Conservation (phyloP, 225 moss, liverwort and hornwort genomes). For the Rhytidiadelphus loreus region DNA sequence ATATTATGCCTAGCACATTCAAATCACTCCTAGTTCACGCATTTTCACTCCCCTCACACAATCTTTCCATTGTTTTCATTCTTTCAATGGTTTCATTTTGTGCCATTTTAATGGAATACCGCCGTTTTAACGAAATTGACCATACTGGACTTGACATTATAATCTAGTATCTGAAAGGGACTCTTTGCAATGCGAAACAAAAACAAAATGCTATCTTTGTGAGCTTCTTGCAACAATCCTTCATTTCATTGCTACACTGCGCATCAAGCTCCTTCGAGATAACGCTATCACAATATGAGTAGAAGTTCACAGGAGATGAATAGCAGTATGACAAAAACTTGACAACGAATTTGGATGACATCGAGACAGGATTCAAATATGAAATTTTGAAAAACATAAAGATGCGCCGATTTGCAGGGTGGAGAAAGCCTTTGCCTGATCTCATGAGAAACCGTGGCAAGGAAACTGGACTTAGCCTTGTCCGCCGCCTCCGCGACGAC, state of each 20-base stretch:
- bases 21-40: too few relatives aligned
- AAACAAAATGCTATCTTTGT: neutral
- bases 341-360: neutral
- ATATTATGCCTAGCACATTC: too few relatives aligned
- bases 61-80: too few relatives aligned
- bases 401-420: neutral
- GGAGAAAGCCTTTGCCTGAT: slow-evolving; percentile 41
- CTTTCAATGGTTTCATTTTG: too few relatives aligned
- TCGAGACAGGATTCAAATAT: neutral
- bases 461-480: slow-evolving; percentile 78
- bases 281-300: neutral
- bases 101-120: too few relatives aligned
- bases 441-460: slow-evolving; percentile 92
- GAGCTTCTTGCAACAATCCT: neutral
- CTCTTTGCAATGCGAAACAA: neutral
- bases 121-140: too few relatives aligned
- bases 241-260: neutral
- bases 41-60: too few relatives aligned
- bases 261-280: neutral
- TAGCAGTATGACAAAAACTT: neutral
- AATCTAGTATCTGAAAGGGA: neutral
- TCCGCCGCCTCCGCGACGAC: slow-evolving; percentile 71
- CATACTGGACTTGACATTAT: neutral
- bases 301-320: neutral
- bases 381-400: neutral